A percentile compares a stretch with the other conserved stretches of the same genome.
Evolutionary conservation across 2,329 filamentous ascomycete species (phyloP).

Genomic region (Blastomyces parvus): DNA sequence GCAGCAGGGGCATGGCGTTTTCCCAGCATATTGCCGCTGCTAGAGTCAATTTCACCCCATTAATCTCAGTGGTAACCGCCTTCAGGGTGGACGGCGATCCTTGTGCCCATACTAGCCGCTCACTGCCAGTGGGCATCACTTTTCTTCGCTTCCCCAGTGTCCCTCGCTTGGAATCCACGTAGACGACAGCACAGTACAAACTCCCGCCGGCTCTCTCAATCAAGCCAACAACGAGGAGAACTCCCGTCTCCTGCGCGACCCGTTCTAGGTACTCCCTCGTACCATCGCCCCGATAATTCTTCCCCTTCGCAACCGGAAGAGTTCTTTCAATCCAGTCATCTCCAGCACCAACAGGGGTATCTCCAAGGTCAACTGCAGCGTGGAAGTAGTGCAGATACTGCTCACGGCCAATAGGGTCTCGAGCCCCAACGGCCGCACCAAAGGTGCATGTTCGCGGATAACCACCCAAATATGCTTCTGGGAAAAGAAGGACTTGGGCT

Average conservation of each 20-base stretch:
- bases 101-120: constrained; percentile 82
- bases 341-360: constrained; percentile 61
- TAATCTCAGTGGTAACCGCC: constrained; percentile 69
- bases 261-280: constrained; percentile 71
- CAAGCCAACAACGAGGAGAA: constrained; percentile 71
- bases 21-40: constrained; percentile 93
- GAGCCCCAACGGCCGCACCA: constrained; percentile 62
- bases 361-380: constrained; percentile 70
- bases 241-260: constrained; percentile 64
- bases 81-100: constrained; percentile 68
- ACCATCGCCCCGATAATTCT: constrained; percentile 55
- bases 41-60: constrained; percentile 68
- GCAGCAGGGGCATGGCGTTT: constrained; percentile 85
- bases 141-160: constrained; percentile 78
- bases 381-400: constrained; percentile 76
- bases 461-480: constrained; percentile 84
- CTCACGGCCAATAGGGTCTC: constrained; percentile 61
- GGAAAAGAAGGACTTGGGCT: constrained; percentile 70
- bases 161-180: constrained; percentile 65
- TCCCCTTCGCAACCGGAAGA: constrained; percentile 45
- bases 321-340: constrained; percentile 59
- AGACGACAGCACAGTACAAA: constrained; percentile 73
- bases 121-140: constrained; percentile 79
- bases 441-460: constrained; percentile 78
- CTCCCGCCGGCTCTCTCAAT: constrained; percentile 75